phyloP scores from a whole-genome alignment of 768 basidiomycete genomes.

The Mycena amicta region DNA sequence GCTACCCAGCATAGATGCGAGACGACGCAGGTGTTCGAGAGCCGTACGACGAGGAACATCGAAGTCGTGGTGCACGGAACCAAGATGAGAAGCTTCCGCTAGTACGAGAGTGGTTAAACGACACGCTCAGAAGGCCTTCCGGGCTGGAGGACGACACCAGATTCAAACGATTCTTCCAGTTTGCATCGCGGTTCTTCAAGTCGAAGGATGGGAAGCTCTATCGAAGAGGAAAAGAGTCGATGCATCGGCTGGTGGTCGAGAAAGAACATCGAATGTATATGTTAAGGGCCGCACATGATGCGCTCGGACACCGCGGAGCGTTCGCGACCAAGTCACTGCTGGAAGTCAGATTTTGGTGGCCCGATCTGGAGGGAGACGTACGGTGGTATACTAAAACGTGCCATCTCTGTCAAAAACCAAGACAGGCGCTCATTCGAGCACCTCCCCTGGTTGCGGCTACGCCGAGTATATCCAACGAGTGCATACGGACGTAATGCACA shows the following conservation, averaged over 20 bases:
- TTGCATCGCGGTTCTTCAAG: neutral
- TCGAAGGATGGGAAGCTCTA: neutral
- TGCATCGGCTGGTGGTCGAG: constrained; percentile 1
- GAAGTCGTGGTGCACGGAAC: neutral
- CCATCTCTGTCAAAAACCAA: constrained; percentile 32
- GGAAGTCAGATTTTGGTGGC: constrained; percentile 26
- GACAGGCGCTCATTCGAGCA: constrained; percentile 24
- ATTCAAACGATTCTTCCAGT: neutral
- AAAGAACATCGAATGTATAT: constrained; percentile 6
- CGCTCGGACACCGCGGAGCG: constrained; percentile 21
- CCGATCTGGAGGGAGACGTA: constrained; percentile 27
- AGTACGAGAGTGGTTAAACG: neutral
- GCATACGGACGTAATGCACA: constrained; percentile 34
- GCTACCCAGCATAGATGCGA: neutral
- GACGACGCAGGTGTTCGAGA: neutral
- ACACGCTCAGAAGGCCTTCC: neutral
- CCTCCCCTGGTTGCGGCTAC: constrained; percentile 31
- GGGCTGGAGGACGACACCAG: neutral
- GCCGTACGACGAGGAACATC: neutral
- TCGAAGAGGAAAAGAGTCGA: neutral
- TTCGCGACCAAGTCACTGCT: constrained; percentile 6
- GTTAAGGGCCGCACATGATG: constrained; percentile 16
- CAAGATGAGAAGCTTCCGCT: neutral
- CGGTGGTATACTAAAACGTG: constrained; percentile 36
- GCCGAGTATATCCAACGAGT: constrained; percentile 25